phyloP scores from a whole-genome alignment of 768 basidiomycete species.

The Trametes elegans region DNA sequence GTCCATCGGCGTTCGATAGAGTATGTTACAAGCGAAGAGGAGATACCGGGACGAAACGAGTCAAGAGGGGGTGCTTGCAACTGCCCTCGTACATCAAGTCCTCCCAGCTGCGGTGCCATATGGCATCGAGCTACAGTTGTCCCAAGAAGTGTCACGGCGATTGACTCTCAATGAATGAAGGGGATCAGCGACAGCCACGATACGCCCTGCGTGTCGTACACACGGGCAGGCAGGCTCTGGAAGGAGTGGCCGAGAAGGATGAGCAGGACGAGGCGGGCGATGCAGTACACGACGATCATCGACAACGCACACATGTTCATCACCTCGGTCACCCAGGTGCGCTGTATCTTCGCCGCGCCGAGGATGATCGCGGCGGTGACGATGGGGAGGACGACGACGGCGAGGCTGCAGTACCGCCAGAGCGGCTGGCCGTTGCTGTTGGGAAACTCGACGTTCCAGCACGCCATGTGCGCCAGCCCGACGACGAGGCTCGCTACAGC shows the following conservation, averaged over 20 bases:
- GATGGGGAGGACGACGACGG: slow-evolving; percentile 11
- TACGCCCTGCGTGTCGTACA: slow-evolving; percentile 6
- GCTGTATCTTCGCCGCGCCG: slow-evolving; percentile 14
- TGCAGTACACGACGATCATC: slow-evolving; percentile 15
- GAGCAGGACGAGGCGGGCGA: slow-evolving; percentile 13
- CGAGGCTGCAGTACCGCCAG: slow-evolving; percentile 15
- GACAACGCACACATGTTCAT: slow-evolving; percentile 18
- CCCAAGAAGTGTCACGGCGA: no score
- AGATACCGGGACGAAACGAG: no score
- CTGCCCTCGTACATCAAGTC: no score
- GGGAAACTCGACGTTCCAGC: slow-evolving; percentile 19
- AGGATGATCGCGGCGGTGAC: slow-evolving; percentile 14
- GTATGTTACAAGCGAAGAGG: no score
- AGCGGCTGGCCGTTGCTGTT: slow-evolving; percentile 18
- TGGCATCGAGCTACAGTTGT: no score
- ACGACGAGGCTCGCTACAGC: slow-evolving; percentile 11
- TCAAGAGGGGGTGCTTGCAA: no score
- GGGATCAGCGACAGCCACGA: slow-evolving; percentile 10
- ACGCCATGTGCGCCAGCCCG: slow-evolving; percentile 18
- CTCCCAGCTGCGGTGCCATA: no score
- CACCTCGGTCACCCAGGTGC: slow-evolving; percentile 13
- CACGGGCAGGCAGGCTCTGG: slow-evolving; percentile 12
- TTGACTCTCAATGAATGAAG: slow-evolving; percentile 22
- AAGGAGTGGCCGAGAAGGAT: slow-evolving; percentile 19
- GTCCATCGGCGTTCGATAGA: no score